Evolutionary conservation across 257 asterid genomes (phyloP).

Genomic region (Solanum megistacrolobum): DNA sequence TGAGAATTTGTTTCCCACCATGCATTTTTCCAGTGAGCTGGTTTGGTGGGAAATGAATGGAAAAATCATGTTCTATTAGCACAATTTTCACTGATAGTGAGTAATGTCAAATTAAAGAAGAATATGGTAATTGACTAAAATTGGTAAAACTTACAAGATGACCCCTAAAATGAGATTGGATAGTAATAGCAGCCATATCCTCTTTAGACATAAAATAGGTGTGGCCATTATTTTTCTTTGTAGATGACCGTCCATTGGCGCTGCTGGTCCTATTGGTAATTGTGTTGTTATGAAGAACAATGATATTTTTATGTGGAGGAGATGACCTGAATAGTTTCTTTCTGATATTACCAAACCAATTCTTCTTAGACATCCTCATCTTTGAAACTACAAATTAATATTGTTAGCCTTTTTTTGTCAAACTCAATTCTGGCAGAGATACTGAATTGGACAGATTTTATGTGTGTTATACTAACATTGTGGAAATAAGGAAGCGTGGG

Average conservation of each 20-base stretch:
- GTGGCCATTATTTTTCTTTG: not conserved
- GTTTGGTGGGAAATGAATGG: too few species aligned
- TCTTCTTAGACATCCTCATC: constrained; percentile 10
- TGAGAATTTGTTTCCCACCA: not conserved
- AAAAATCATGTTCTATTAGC: too few species aligned
- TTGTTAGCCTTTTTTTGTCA: too few species aligned
- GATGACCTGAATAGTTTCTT: constrained; percentile 34
- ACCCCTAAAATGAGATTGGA: constrained; percentile 61
- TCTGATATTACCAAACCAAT: constrained; percentile 29
- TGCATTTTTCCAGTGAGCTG: not conserved
- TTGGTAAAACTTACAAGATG: constrained; percentile 41
- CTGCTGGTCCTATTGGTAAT: constrained; percentile 1
- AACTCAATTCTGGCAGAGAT: not conserved
- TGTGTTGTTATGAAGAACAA: constrained; percentile 34
- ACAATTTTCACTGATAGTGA: too few species aligned
- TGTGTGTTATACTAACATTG: not conserved
- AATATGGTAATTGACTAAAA: not conserved
- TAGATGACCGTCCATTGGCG: not conserved
- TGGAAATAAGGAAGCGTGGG: not conserved
- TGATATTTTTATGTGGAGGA: constrained; percentile 4
- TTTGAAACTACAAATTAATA: not conserved
- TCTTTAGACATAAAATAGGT: constrained; percentile 27
- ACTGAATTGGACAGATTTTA: not conserved
- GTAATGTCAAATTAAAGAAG: not conserved
- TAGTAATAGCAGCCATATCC: constrained; percentile 58